Base-by-base conservation (phyloP, 2,329 filamentous ascomycete genomes). In the Alternaria sp. region DNA sequence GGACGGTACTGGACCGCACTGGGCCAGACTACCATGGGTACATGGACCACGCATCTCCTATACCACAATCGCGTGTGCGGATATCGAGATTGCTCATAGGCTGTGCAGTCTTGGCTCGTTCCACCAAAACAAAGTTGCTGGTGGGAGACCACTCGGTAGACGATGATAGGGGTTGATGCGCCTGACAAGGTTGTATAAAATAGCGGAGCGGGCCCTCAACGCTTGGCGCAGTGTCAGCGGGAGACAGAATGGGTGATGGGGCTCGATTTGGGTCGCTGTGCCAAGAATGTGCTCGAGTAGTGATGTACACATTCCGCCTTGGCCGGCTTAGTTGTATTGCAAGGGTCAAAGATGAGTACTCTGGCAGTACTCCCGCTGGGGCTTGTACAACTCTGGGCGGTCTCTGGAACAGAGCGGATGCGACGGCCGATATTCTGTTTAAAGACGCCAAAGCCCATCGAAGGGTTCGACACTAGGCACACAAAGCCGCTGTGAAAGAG, bases 301-400 rank as follows among this genome's bases (percentile, higher is more conserved):
- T 65, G 60, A 66, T 66, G 58, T 57, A 56, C 59, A 60, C 59
- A 62, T 66, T 64, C 66, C 66, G 66, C 63, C 66, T 69, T 69
- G 64, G 67, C 56, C 56, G 40, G 40, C 58, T 63, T 66, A 65
- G 67, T 65, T 61, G 61, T 60, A 52, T 57, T 54, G 61, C 63
- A 50, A 48, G 51, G 57, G 54, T 52, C 40, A 51, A 60, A 58
- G 57, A 68, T 68, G 65, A 51, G 58, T 56, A 60, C 51, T 54
- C 58, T 61, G 53, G 51, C 58, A n/a, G 66, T 71, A 62, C 58
- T 54, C 68, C 69, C 61, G 63, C 63, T 63, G 61, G 66, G 60
- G 44, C 69, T 58, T 58, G 57, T 62, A 58, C 65, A 56, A 42
- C 24, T 61, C 62, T 71, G 59, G 65, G 61, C 63, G 62, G 54